Percentiles rank a stretch among this genome's conserved stretches.
Evolutionary conservation across 768 basidiomycete genomes (phyloP).

Genomic region (Mycena crocata): DNA sequence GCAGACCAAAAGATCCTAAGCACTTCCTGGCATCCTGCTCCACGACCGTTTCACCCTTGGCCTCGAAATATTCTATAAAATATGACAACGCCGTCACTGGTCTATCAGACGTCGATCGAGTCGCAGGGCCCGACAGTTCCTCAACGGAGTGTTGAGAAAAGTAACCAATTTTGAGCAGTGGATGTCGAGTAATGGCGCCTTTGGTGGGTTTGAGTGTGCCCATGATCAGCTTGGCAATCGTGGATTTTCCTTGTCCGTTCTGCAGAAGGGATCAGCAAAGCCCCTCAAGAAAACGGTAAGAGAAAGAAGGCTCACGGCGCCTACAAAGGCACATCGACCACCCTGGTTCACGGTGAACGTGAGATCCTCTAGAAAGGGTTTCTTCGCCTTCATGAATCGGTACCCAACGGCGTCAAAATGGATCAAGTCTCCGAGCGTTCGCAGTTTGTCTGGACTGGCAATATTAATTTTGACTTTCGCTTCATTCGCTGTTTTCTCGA

Average conservation of each 20-base stretch:
- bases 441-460: slow-evolving; percentile 42
- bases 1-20: slow-evolving; percentile 57
- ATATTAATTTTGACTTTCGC: slow-evolving; percentile 49
- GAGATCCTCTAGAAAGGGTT: slow-evolving; percentile 41
- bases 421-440: slow-evolving; percentile 48
- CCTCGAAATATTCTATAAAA: slow-evolving; percentile 41
- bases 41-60: slow-evolving; percentile 45
- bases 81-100: slow-evolving; percentile 41
- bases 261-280: slow-evolving; percentile 37
- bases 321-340: slow-evolving; percentile 55
- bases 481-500: slow-evolving; percentile 52
- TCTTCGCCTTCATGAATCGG: slow-evolving; percentile 43
- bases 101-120: slow-evolving; percentile 25
- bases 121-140: slow-evolving; percentile 50
- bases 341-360: slow-evolving; percentile 52
- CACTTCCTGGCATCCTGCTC: slow-evolving; percentile 55
- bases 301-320: slow-evolving; percentile 33
- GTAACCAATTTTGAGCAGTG: slow-evolving; percentile 65
- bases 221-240: slow-evolving; percentile 61
- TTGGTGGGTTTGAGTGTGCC: slow-evolving; percentile 52
- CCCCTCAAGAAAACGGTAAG: neutral
- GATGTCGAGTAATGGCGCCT: slow-evolving; percentile 65
- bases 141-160: slow-evolving; percentile 75
- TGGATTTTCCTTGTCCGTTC: slow-evolving; percentile 71
- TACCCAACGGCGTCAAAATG: slow-evolving; percentile 47